phyloP scores from a whole-genome alignment of 2,329 filamentous ascomycete species.

The Diaporthe sp. region DNA sequence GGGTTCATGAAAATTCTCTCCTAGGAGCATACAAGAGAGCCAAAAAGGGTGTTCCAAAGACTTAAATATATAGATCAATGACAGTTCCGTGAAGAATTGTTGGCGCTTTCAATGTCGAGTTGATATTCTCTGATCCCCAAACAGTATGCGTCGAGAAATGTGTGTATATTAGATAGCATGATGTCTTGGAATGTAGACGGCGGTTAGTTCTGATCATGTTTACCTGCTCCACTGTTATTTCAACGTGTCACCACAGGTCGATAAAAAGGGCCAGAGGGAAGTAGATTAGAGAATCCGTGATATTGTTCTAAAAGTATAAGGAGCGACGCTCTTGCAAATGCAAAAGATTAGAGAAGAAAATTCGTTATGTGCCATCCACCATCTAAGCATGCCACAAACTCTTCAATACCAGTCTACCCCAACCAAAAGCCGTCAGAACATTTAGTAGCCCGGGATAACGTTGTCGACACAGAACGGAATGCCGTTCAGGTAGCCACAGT shows the following conservation, averaged over 20 bases:
- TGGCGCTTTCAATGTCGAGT: not conserved
- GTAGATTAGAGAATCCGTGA: not conserved
- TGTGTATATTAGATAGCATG: not conserved
- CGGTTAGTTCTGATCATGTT: not conserved
- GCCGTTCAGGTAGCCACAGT: constrained; percentile 29
- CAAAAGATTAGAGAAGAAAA: not conserved
- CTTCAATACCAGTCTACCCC: not conserved
- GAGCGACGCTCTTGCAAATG: not conserved
- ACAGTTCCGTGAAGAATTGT: not conserved
- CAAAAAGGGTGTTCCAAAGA: not conserved
- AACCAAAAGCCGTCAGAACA: not conserved
- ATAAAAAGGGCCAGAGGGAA: not conserved
- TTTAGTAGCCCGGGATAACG: not conserved
- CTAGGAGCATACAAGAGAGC: not conserved
- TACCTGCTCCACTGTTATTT: not conserved
- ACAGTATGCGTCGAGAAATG: not conserved
- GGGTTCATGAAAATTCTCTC: not conserved
- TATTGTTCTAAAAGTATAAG: not conserved
- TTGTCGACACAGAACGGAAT: constrained; percentile 35
- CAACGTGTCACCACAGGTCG: not conserved
- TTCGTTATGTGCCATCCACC: not conserved
- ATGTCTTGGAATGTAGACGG: not conserved
- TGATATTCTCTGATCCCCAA: not conserved
- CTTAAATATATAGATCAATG: not conserved
- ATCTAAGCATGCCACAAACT: not conserved